A percentile compares a stretch with the other conserved stretches of the same genome.
phyloP scores from a whole-genome alignment of 176 grass and related monocot species.

The Elymus sibiricus region DNA sequence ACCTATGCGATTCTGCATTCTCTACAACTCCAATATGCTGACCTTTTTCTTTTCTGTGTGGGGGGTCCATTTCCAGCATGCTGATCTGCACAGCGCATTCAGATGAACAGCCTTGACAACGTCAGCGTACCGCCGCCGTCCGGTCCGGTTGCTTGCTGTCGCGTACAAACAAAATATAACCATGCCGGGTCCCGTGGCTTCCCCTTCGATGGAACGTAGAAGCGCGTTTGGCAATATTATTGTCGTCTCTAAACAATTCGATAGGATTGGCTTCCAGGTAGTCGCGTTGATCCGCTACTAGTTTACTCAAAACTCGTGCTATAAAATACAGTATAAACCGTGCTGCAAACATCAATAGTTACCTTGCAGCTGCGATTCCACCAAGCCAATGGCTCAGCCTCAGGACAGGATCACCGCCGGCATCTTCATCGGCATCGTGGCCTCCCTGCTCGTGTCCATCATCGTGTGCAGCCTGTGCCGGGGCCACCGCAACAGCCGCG shows the following conservation, averaged over 20 bases:
- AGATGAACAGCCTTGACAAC: not conserved
- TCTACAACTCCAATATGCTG: too few relatives aligned
- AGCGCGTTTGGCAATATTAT: not conserved
- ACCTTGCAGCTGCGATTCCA: not conserved
- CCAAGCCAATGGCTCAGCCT: not conserved
- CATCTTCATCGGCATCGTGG: not conserved
- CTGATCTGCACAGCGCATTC: not conserved
- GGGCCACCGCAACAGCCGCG: not conserved
- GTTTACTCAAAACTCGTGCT: not conserved
- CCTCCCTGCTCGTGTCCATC: not conserved
- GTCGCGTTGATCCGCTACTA: not conserved
- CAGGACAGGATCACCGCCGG: not conserved
- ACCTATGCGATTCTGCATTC: too few relatives aligned
- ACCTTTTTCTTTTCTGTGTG: too few relatives aligned
- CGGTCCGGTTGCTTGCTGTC: not conserved
- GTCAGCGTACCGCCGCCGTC: conserved; percentile 2
- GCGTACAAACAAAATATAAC: not conserved
- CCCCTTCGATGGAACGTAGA: not conserved
- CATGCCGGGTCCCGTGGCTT: not conserved
- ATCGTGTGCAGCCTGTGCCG: not conserved
- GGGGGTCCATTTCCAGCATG: too few relatives aligned
- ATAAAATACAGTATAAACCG: too few relatives aligned
- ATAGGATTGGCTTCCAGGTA: not conserved
- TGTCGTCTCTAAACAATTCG: too few relatives aligned
- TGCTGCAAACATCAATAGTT: not conserved